Evolutionary conservation across 345 rosid species (phyloP).

Genomic region (Jatropha curcas): DNA sequence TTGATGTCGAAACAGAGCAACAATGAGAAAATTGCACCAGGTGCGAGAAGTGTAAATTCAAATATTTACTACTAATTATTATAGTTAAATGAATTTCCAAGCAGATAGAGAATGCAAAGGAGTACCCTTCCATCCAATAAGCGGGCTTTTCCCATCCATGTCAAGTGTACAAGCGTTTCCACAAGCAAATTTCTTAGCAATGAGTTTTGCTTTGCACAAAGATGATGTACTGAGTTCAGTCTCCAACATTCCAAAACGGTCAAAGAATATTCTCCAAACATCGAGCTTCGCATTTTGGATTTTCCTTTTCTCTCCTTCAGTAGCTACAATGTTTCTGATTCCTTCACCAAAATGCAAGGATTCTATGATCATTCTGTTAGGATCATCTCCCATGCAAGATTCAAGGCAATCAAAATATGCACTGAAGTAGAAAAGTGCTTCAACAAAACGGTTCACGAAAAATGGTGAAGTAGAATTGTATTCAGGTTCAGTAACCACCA

Average conservation of each 20-base stretch:
- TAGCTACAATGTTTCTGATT: conserved; percentile 36
- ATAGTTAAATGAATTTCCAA: conserved; percentile 5
- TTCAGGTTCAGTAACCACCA: conserved; percentile 53
- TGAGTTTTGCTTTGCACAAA: conserved; percentile 39
- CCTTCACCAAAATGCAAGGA: conserved; percentile 27
- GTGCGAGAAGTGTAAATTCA: too few relatives aligned
- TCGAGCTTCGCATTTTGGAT: conserved; percentile 40
- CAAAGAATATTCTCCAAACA: conserved; percentile 49
- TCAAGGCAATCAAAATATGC: conserved; percentile 47
- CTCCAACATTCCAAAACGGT: conserved; percentile 43
- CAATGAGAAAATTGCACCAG: too few relatives aligned
- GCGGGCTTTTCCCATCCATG: conserved; percentile 37
- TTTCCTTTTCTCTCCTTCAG: conserved; percentile 45
- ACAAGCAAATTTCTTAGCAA: conserved; percentile 24
- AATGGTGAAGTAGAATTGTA: conserved; percentile 45
- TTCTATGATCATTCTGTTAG: conserved; percentile 31
- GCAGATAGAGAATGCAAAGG: conserved; percentile 45
- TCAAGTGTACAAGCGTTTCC: conserved; percentile 40
- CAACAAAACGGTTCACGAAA: conserved; percentile 48
- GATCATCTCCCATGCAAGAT: conserved; percentile 31
- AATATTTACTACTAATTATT: background rate
- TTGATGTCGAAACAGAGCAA: too few relatives aligned
- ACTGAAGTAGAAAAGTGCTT: conserved; percentile 39
- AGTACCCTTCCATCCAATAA: conserved; percentile 54
- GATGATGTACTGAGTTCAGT: conserved; percentile 39